Base-by-base conservation (phyloP, 805 yeast species). In the Scheffersomyces ergatensis region DNA sequence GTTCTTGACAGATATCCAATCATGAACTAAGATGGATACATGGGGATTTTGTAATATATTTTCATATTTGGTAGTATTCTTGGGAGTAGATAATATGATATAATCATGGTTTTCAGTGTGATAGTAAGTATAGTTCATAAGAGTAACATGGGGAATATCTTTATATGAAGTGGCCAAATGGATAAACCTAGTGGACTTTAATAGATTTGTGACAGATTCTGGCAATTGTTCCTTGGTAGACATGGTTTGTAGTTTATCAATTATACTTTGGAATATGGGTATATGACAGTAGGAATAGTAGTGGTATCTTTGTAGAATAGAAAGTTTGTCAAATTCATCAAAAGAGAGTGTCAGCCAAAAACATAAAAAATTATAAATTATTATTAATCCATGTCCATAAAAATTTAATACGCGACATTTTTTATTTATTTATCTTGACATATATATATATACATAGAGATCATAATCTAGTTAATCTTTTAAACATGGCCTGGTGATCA, bases 101-200 rank as follows among this genome's bases (percentile, higher is more conserved):
- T 72, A 74, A 23, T 79, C 73, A 17, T 54, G 58, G 30, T 70
- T 70, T 11, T 60, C 63, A 18, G 60, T 63, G 34, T 63, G 62
- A 41, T 67, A 70, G 57, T 81, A 87, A 3, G 90, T 82, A 62
- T 87, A 92, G 63, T 88, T 92, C 98, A 92, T 92, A 47, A 92
- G 72, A 15, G 93, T 78, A 3, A 89, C 96, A 45, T 90, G 93
- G 5, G 98, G 98, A 34, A 79, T 62, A 51, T 83, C 73, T 33
- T 86, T 75, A 38, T 71, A 67, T 44, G 89, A 78, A 2, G 98
- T 92, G 2, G 92, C 97, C 35, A 90, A 70, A 60, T 90, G 97
- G 30, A 90, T 79, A 59, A 80, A 85, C 47, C 83, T 76, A 9
- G 88, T 82, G 12, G 76, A 70, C 44, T 78, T 71, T 27, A 85